These are phyloP conservation scores for Gonapodya sp. DNA, from an alignment of 192 early-diverging fungal species.

Conservation along the genomic window DNA sequence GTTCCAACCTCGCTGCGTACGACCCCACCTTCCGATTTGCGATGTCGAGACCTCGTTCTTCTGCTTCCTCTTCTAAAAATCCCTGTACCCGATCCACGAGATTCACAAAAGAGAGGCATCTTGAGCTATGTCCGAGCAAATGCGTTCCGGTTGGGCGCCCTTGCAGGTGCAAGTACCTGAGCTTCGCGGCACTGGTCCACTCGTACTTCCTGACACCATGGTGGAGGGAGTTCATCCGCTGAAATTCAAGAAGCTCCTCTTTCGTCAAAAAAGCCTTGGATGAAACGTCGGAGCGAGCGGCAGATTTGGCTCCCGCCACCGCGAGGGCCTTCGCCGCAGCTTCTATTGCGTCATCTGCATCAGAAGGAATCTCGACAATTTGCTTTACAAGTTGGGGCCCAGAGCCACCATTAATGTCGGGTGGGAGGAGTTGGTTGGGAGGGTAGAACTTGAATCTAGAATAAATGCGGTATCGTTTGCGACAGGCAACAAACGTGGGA, in stretches of 20 bases:
- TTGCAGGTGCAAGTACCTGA: slow-evolving; percentile 18
- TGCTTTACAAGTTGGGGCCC: slow-evolving; percentile 13
- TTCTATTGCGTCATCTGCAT: neutral
- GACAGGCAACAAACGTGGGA: slow-evolving; percentile 47
- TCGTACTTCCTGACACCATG: slow-evolving; percentile 11
- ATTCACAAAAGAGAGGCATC: slow-evolving; percentile 21
- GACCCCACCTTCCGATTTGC: slow-evolving; percentile 9
- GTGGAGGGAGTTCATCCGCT: slow-evolving; percentile 5
- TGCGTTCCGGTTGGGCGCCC: neutral
- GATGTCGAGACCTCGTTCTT: slow-evolving; percentile 13
- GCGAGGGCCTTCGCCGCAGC: neutral
- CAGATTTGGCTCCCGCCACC: neutral
- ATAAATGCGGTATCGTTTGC: slow-evolving; percentile 32
- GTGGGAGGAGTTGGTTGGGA: slow-evolving; percentile 23
- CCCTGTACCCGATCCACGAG: slow-evolving; percentile 24
- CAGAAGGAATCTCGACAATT: slow-evolving; percentile 14
- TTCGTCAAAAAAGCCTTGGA: slow-evolving; percentile 13
- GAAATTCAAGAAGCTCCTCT: slow-evolving; percentile 15
- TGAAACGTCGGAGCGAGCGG: slow-evolving; percentile 11
- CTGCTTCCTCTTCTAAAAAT: slow-evolving; percentile 19
- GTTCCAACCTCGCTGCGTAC: neutral
- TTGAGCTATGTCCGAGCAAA: slow-evolving; percentile 14
- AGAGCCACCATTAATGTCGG: slow-evolving; percentile 20
- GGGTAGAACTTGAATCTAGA: slow-evolving; percentile 40
- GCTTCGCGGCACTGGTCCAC: slow-evolving; percentile 18